Conservation (phyloP, 169 alveolate genomes). For the Cyclospora cayetanensis region DNA sequence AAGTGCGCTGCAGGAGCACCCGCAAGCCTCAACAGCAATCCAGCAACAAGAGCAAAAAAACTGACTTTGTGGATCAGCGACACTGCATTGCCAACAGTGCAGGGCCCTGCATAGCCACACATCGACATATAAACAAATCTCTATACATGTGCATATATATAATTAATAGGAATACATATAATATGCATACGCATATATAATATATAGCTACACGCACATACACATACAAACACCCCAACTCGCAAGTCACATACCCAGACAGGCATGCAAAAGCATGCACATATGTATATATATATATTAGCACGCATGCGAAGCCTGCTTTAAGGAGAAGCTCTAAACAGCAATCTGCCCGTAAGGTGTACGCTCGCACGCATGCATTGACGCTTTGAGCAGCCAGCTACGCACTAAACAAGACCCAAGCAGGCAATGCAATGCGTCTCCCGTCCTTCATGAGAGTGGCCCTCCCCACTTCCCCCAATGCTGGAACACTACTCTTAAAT, state of each 20-base stretch:
- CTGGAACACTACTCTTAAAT: too few species aligned
- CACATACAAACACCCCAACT: background rate
- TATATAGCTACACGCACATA: background rate
- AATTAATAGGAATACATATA: background rate
- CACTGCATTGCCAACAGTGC: slow-evolving; percentile 57
- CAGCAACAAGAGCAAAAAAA: background rate
- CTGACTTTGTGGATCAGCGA: slow-evolving; percentile 43
- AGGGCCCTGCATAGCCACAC: slow-evolving; percentile 3
- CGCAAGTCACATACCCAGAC: background rate
- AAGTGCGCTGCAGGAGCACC: background rate
- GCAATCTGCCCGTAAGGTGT: background rate
- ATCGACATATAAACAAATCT: background rate
- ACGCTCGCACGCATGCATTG: background rate
- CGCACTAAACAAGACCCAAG: too few species aligned
- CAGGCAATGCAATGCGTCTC: too few species aligned
- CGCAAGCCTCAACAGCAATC: background rate
- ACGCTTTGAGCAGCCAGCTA: too few species aligned
- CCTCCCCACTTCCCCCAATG: too few species aligned
- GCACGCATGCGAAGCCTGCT: too few species aligned
- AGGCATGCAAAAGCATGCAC: background rate
- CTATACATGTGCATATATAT: background rate
- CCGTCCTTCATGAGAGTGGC: too few species aligned
- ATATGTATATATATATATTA: background rate
- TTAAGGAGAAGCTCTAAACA: too few species aligned
- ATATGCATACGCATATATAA: background rate